Evolutionary conservation across 2,329 filamentous ascomycete genomes (phyloP), one percentile per base, ranked within the genome.

Genomic region (Sarocladium brachiariae): DNA sequence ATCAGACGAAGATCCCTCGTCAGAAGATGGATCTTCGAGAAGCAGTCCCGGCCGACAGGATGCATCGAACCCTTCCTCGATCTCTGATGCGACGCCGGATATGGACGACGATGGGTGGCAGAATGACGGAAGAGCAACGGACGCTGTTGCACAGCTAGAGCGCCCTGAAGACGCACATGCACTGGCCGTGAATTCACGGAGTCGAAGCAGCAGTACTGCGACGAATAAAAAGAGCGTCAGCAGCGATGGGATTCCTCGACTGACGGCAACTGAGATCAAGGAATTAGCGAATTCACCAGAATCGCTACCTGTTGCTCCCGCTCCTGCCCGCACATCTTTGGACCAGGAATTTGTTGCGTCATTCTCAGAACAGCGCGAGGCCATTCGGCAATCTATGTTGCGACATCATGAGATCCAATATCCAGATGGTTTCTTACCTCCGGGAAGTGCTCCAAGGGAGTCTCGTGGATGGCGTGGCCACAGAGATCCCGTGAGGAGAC

Each of bases 251-350:
- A 65, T 81, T 43, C 72, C 76, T 50, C 74, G 77, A 33, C 68
- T 84, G 23, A 81, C 80, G 0, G 76, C 76, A 7, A 75, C 71
- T 33, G 77, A 81, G 58, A 81, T 84, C 60, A 74, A 80, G 50
- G 75, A 79, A 53, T 64, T 84, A 52, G 74, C 77, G 13, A 74
- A 72, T 24, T 72, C 76, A 1, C 78, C 78, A 5, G 77, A 80
- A 24, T 83, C 80, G 1, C 65, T 84, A 2, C 80, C 81, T 11
- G 63, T 83, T 1, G 75, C 76, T 1, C 63, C 65, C 55, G 63
- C 67, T 14, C 43, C 39, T 23, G 23, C 50, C 8, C 54, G 68
- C 59, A 55, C 65, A 63, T 54, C 61, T 60, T 55, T 72, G 63
- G 55, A 73, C 63, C 54, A 64, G 60, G 73, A 73, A 30, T 58